These are phyloP conservation scores for Erucastrum elatum DNA, from an alignment of 345 rosid species.

Conservation along the genomic window DNA sequence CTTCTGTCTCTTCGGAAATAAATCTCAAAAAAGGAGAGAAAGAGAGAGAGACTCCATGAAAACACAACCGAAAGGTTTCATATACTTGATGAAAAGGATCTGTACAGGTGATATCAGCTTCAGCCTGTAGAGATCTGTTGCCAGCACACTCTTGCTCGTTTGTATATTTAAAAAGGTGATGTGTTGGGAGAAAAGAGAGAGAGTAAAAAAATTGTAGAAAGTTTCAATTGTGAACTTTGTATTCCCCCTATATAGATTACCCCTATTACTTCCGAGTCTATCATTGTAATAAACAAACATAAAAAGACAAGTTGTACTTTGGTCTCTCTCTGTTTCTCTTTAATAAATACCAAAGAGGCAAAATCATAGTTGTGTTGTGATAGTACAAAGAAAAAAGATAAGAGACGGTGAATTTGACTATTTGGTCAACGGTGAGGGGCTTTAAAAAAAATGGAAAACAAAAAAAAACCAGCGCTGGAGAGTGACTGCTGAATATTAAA, in stretches of 20 bases:
- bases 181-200: slow-evolving; percentile 20
- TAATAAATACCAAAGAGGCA: too few species aligned
- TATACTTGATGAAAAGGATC: not conserved
- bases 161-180: slow-evolving; percentile 17
- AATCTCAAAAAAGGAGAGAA: slow-evolving; percentile 37
- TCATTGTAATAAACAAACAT: too few species aligned
- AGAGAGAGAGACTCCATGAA: slow-evolving; percentile 20
- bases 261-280: too few species aligned
- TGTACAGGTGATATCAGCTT: slow-evolving; percentile 24
- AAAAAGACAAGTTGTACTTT: too few species aligned
- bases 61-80: not conserved
- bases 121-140: slow-evolving; percentile 9
- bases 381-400: too few species aligned
- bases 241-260: not conserved
- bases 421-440: too few species aligned
- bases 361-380: too few species aligned
- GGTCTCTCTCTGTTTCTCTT: too few species aligned
- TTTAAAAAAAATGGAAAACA: too few species aligned
- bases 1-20: slow-evolving; percentile 61
- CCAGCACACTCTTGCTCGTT: not conserved
- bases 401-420: too few species aligned
- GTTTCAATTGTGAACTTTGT: slow-evolving; percentile 17
- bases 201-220: slow-evolving; percentile 24
- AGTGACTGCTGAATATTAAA: too few species aligned
- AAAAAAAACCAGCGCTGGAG: too few species aligned